Evolutionary conservation across 768 basidiomycete genomes (phyloP), one percentile per base, ranked within the genome.

Genomic region (Suillus americanus): DNA sequence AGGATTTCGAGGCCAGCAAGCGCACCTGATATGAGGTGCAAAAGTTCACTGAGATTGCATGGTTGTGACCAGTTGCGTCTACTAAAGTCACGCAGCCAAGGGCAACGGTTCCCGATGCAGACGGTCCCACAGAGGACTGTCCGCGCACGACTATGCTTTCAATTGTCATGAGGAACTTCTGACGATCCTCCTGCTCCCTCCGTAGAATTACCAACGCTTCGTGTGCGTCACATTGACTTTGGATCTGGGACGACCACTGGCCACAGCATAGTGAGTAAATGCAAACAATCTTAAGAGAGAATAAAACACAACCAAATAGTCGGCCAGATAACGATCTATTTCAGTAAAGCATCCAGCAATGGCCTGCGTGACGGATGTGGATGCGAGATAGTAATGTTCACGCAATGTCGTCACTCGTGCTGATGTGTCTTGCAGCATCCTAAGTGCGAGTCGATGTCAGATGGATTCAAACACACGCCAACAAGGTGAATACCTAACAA

Each of bases 11-110:
- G 12, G 10, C n/a, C 10, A 13, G n/a, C 5, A 12, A 23, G n/a
- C 46, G 5, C 12, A 46, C n/a, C 41, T 43, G 41, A 20, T 8
- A 43, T 43, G 41, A 43, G 6, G 41, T 8, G 18, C 41, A 43
- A 7, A 13, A 20, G 7, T 18, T 20, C 41, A 43, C 7, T 28
- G 60, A 43, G 64, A 73, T 73, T 38, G 71, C 67, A 43, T 73
- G 72, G 37, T 69, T 50, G 14, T 69, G n/a, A 3, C 45, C 57
- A 25, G 40, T 60, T 60, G 57, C n/a, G 38, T 60, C 57, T 6
- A 60, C 37, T 20, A 60, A 10, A 0, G 30, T 60, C n/a, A 43
- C 37, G 10, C 41, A 38, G 7, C 7, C 43, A 41, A 41, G 40
- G 10, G 37, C 37, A 3, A 38, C 14, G 14, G 40, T 16, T 40